A percentile compares a stretch with the other conserved stretches of the same genome.
phyloP scores from a whole-genome alignment of 345 rosid species.

The Melastoma malabathricum region DNA sequence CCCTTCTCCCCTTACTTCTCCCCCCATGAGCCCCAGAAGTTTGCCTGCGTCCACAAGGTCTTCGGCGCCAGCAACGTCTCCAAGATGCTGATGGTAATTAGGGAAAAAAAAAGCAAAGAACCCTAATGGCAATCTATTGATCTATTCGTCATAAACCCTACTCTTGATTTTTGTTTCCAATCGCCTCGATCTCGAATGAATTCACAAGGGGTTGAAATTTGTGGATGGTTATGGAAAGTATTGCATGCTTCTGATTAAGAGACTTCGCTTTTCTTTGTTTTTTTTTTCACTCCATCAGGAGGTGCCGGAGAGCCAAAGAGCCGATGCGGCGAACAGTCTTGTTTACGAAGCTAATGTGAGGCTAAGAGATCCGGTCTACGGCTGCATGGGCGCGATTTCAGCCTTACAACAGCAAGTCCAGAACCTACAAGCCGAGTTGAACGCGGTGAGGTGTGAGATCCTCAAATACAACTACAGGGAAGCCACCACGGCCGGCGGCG shows the following conservation, averaged over 20 bases:
- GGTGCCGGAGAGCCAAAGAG: slow-evolving; percentile 73
- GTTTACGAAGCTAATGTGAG: slow-evolving; percentile 94
- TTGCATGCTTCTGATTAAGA: too few relatives aligned
- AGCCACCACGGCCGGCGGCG: slow-evolving; percentile 9
- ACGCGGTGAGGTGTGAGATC: slow-evolving; percentile 64
- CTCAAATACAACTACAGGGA: slow-evolving; percentile 72
- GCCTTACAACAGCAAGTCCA: slow-evolving; percentile 85
- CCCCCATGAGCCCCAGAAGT: slow-evolving; percentile 90
- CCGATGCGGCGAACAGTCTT: slow-evolving; percentile 81
- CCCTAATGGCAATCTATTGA: too few relatives aligned
- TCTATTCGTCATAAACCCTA: too few relatives aligned
- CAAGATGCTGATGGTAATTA: slow-evolving; percentile 67
- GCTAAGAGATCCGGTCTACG: slow-evolving; percentile 90
- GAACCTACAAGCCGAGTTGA: slow-evolving; percentile 62
- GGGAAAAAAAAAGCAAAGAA: neutral
- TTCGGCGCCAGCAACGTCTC: slow-evolving; percentile 99
- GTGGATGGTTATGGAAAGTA: too few relatives aligned
- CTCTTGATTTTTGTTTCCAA: too few relatives aligned
- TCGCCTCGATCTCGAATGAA: too few relatives aligned
- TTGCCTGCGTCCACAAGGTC: slow-evolving; percentile 89
- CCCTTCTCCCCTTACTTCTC: slow-evolving; percentile 97
- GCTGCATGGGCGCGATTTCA: slow-evolving; percentile 97
- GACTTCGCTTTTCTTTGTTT: too few relatives aligned
- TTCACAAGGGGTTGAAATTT: too few relatives aligned
- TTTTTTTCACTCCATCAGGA: slow-evolving; percentile 25